phyloP scores from a whole-genome alignment of 2,329 filamentous ascomycete genomes.

The Sphaerulina musiva region DNA sequence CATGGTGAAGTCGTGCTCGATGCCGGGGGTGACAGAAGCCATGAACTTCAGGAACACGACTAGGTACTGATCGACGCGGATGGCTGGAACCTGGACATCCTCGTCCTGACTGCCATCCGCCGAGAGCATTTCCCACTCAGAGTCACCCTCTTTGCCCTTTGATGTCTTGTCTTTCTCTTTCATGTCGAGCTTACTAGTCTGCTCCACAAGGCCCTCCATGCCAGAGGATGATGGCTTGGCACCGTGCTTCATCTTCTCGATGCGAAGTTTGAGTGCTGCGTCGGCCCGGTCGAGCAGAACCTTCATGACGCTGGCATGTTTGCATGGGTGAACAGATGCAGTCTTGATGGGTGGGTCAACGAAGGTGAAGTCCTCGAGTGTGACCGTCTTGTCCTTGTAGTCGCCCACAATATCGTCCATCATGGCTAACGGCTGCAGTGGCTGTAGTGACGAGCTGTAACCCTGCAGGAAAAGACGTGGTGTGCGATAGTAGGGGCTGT shows the following conservation, averaged over 20 bases:
- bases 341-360: conserved; percentile 89
- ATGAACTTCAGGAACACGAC: conserved; percentile 79
- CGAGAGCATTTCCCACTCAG: conserved; percentile 57
- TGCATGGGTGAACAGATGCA: conserved; percentile 93
- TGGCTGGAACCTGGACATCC: conserved; percentile 73
- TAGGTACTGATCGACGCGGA: conserved; percentile 81
- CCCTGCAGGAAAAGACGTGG: conserved; percentile 92
- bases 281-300: conserved; percentile 91
- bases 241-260: conserved; percentile 66
- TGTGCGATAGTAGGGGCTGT: conserved; percentile 92
- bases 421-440: conserved; percentile 76
- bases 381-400: conserved; percentile 98
- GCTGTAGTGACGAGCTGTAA: conserved; percentile 61
- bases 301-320: conserved; percentile 97
- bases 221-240: conserved; percentile 50
- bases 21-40: conserved; percentile 77
- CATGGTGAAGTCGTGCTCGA: conserved; percentile 98
- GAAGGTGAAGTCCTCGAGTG: conserved; percentile 94
- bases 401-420: conserved; percentile 96
- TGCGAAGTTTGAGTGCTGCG: conserved; percentile 78
- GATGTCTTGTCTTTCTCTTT: conserved; percentile 51
- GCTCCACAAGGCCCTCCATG: conserved; percentile 80
- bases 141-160: conserved; percentile 45
- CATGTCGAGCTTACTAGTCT: conserved; percentile 54
- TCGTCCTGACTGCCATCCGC: conserved; percentile 52